These are phyloP conservation scores for Nicotiana obtusifolia DNA, from an alignment of 257 asterid species.

Conservation along the genomic window DNA sequence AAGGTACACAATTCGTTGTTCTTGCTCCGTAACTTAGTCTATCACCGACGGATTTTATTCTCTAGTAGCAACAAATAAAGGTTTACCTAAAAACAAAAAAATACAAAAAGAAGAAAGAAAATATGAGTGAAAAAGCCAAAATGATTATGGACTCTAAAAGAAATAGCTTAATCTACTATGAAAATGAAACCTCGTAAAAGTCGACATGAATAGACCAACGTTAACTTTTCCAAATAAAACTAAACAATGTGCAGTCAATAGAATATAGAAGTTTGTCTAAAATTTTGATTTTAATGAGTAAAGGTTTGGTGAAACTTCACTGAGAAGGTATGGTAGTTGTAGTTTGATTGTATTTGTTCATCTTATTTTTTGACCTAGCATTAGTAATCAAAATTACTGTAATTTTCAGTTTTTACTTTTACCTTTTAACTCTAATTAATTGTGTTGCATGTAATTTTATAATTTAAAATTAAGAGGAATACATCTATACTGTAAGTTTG, in stretches of 20 bases:
- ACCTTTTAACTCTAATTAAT: no score
- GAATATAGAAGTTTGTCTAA: neutral
- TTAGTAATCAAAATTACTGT: neutral
- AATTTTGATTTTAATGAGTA: conserved; percentile 6
- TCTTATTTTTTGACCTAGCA: conserved; percentile 17
- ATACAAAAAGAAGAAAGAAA: no score
- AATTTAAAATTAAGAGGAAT: no score
- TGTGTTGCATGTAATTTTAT: no score
- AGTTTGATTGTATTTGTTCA: conserved; percentile 28
- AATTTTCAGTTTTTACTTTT: no score
- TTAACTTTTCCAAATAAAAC: neutral
- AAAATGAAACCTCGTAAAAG: neutral
- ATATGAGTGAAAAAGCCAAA: neutral
- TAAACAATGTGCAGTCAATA: conserved; percentile 1
- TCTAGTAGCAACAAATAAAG: no score
- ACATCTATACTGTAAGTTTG: no score
- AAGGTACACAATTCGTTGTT: no score
- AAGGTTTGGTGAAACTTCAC: conserved; percentile 48
- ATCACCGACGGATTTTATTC: no score
- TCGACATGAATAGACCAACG: neutral
- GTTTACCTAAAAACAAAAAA: no score
- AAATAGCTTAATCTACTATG: neutral
- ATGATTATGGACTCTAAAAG: neutral
- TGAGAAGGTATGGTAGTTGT: conserved; percentile 36
- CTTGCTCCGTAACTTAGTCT: no score